These are phyloP conservation scores for Magnaporthiopsis incrustans DNA, from an alignment of 2,329 filamentous ascomycete species.

Conservation along the genomic window DNA sequence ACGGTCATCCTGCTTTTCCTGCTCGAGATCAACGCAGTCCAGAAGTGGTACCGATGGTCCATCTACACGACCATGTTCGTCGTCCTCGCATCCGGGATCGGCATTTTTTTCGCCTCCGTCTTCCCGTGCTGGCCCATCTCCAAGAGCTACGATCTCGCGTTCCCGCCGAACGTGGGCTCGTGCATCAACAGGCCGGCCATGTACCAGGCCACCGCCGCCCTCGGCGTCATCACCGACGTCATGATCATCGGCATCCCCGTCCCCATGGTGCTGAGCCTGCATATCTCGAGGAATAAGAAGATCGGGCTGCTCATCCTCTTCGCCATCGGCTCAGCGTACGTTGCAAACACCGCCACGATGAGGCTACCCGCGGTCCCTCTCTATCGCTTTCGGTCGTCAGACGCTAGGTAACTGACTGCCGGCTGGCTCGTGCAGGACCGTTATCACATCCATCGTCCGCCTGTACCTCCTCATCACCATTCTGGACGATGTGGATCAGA, in stretches of 20 bases:
- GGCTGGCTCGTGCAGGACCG: not conserved
- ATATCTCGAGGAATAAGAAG: conserved; percentile 10
- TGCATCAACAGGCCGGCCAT: conserved; percentile 12
- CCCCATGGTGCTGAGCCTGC: conserved; percentile 7
- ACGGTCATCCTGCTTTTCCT: conserved; percentile 10
- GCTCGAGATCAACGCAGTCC: conserved; percentile 7
- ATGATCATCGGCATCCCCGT: conserved; percentile 12
- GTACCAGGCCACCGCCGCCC: conserved; percentile 12
- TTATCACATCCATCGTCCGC: conserved; percentile 6
- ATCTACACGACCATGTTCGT: conserved; percentile 10
- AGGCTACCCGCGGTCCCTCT: no score
- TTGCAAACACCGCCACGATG: not conserved
- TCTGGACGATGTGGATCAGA: not conserved
- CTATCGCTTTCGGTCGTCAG: not conserved
- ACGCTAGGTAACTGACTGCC: not conserved
- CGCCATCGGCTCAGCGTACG: conserved; percentile 11
- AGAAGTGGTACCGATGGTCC: conserved; percentile 8
- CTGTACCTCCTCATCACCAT: conserved; percentile 1
- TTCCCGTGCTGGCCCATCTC: conserved; percentile 12
- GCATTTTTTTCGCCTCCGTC: conserved; percentile 12
- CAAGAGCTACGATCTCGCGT: conserved; percentile 10
- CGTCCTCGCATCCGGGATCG: conserved; percentile 8
- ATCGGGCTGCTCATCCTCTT: conserved; percentile 9
- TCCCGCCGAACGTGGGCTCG: not conserved
- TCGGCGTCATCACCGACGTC: conserved; percentile 13